phyloP scores from a whole-genome alignment of 257 asterid genomes.

The Rauvolfia tetraphylla region DNA sequence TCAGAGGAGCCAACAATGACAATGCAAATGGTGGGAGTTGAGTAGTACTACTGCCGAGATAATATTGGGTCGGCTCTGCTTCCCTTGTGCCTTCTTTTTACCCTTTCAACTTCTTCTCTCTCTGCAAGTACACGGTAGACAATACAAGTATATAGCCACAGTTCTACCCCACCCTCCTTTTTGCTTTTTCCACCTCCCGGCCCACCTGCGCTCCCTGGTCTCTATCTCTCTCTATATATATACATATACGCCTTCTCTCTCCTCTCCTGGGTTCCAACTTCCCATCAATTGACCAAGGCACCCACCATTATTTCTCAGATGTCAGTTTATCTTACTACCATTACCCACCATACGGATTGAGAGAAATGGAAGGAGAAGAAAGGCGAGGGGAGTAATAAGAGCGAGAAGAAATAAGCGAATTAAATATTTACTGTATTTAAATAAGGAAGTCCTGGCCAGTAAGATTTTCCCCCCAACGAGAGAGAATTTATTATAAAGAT shows the following conservation, averaged over 20 bases:
- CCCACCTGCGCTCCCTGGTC: no score
- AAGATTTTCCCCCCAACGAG: no score
- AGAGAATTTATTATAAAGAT: no score
- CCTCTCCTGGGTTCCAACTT: no score
- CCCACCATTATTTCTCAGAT: conserved; percentile 29
- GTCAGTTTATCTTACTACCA: conserved; percentile 13
- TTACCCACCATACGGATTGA: no score
- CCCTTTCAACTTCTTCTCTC: conserved; percentile 10
- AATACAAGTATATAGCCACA: conserved; percentile 5
- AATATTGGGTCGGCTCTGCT: conserved; percentile 17
- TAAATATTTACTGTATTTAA: no score
- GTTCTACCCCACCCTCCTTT: not conserved
- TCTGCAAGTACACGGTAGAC: conserved; percentile 1
- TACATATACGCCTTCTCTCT: conserved; percentile 19
- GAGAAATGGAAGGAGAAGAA: no score
- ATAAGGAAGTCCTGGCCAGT: no score
- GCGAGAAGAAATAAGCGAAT: no score
- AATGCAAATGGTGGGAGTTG: conserved; percentile 26
- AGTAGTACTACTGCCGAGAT: conserved; percentile 16
- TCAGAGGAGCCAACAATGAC: conserved; percentile 13
- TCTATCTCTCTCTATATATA: not conserved
- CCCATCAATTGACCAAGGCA: conserved; percentile 33
- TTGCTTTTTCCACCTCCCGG: no score
- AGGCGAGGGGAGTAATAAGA: no score
- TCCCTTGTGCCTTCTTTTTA: conserved; percentile 10